A percentile compares a stretch with the other conserved stretches of the same genome.
phyloP scores from a whole-genome alignment of 768 basidiomycete genomes.

The Leccinellum rugosiceps region DNA sequence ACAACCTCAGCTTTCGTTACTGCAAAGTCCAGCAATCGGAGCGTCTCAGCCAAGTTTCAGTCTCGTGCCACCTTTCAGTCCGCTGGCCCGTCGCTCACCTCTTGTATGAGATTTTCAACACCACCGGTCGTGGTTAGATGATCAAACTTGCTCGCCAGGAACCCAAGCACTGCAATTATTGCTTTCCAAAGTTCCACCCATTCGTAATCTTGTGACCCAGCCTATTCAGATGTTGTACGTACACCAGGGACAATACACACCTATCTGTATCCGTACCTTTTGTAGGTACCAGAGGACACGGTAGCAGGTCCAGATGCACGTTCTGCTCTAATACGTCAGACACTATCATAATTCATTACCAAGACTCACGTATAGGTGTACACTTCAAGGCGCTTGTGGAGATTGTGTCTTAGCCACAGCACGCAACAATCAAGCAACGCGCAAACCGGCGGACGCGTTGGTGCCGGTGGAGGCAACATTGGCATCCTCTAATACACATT shows the following conservation, averaged over 20 bases:
- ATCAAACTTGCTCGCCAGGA: conserved; percentile 53
- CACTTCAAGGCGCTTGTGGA: conserved; percentile 59
- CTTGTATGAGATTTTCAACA: conserved; percentile 49
- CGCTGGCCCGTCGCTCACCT: conserved; percentile 39
- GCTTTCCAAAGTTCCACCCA: conserved; percentile 67
- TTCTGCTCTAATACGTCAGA: conserved; percentile 34
- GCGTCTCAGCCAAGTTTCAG: conserved; percentile 35
- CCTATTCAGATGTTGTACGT: not conserved
- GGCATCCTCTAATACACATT: conserved; percentile 46
- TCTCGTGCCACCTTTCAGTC: not conserved
- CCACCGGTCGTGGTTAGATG: conserved; percentile 50
- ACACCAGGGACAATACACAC: conserved; percentile 34
- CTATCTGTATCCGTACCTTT: conserved; percentile 49
- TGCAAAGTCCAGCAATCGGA: conserved; percentile 51
- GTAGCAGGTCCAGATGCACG: conserved; percentile 53
- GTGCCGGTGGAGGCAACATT: conserved; percentile 38
- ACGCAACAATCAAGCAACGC: conserved; percentile 66
- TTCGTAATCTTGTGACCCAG: conserved; percentile 47
- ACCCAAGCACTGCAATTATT: conserved; percentile 51
- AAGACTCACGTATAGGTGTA: conserved; percentile 51
- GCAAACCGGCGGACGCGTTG: conserved; percentile 48
- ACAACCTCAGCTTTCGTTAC: conserved; percentile 51
- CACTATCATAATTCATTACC: not conserved
- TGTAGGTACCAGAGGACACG: conserved; percentile 57
- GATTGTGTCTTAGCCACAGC: conserved; percentile 68